Evolutionary conservation across 306 rosid species (phyloP), one percentile per base, ranked within the genome.

Genomic region (Ziziphus jujuba): DNA sequence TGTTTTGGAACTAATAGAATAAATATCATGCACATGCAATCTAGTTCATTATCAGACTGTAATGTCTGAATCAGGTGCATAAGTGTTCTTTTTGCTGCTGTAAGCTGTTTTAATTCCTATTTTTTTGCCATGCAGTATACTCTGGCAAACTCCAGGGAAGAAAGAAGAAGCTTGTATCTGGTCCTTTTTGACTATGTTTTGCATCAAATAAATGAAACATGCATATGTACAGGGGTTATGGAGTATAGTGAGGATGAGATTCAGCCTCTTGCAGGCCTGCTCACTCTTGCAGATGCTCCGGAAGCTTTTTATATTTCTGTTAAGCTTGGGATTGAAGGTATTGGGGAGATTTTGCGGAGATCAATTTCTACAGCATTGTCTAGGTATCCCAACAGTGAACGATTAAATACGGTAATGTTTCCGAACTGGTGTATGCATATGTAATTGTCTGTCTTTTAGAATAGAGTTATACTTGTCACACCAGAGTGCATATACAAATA

Each of bases 291-390:
- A 56, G 85, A 88, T 85, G 97, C 95, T 0, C 90, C 99, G 0
- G 99, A 90, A 75, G 97, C 99, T 14, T 85, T 95, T 74, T 87
- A 84, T 80, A 88, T 95, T 64, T 87, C 96, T 71, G 87, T 95
- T 72, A 95, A 91, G 81, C 95, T 95, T 74, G 99, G 99, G 66
- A 88, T 90, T 40, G 95, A 85, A 79, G 95, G 99, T 79, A 84
- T 95, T 79, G 96, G 97, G 65, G 97, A 88, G 82, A 87, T 95
- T 70, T 76, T 95, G 81, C 85, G 90, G 80, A 81, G 95, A 71
- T 95, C 97, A 25, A 82, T 90, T 78, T 87, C 95, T 36, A 81
- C 87, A 56, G 85, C 90, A 35, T 72, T 95, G 75, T 72, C 81
- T 74, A 78, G 84, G 81, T 90, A 85, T 88, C 92, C 92, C 11